Percentiles rank a stretch among this genome's conserved stretches.
These are phyloP conservation scores for Ogataea corticis DNA, from an alignment of 805 yeast genomes.

Conservation along the genomic window DNA sequence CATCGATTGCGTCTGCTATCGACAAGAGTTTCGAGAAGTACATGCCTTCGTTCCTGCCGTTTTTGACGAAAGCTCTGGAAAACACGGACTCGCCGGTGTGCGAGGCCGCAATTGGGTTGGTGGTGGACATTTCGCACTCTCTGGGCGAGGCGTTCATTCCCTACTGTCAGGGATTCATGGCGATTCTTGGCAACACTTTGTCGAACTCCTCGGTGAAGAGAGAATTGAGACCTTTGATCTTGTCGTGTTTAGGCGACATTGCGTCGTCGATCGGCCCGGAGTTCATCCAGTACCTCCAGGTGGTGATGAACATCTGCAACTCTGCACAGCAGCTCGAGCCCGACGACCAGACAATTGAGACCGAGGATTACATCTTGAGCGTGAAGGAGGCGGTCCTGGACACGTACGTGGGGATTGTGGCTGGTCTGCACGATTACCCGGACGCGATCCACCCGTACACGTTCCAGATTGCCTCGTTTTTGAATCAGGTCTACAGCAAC, in stretches of 20 bases:
- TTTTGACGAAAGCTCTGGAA: conserved; percentile 71
- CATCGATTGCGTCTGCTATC: conserved; percentile 83
- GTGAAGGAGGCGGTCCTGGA: conserved; percentile 90
- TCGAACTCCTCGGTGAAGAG: conserved; percentile 67
- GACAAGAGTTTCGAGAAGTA: conserved; percentile 72
- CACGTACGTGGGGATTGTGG: conserved; percentile 92
- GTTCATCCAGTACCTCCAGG: conserved; percentile 74
- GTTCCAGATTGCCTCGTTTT: conserved; percentile 67
- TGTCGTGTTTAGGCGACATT: conserved; percentile 94
- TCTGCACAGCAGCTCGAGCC: conserved; percentile 64
- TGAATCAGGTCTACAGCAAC: conserved; percentile 61
- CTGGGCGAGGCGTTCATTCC: conserved; percentile 71
- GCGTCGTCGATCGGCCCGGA: conserved; percentile 82
- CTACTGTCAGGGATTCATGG: conserved; percentile 81
- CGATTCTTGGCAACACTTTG: conserved; percentile 72
- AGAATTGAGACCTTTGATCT: conserved; percentile 81
- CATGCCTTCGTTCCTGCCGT: conserved; percentile 82
- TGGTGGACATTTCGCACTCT: conserved; percentile 92
- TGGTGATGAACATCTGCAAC: conserved; percentile 75
- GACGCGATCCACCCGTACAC: conserved; percentile 64
- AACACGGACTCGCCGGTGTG: conserved; percentile 84
- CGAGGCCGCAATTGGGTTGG: conserved; percentile 88
- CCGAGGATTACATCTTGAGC: conserved; percentile 68
- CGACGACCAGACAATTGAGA: conserved; percentile 69
- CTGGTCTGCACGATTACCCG: conserved; percentile 77